Conservation (phyloP, 331 rosid species). For the Stylosanthes scabra region DNA sequence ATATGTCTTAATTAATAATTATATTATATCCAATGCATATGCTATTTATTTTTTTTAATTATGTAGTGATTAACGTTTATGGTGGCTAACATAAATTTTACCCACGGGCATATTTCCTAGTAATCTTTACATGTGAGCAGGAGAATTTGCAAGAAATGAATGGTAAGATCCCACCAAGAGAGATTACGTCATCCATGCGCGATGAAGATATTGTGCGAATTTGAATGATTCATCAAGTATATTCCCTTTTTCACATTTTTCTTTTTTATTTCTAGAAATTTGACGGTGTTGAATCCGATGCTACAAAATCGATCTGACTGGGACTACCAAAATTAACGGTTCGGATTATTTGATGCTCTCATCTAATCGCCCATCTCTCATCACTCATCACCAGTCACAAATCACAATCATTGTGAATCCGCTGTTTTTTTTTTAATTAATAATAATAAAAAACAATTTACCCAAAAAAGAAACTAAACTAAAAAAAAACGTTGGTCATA, state of each 20-base stretch:
- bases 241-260: not conserved
- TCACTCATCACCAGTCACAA: not conserved
- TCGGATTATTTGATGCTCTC: not conserved
- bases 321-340: not conserved
- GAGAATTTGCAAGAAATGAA: too few relatives aligned
- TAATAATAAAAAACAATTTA: not conserved
- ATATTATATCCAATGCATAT: too few relatives aligned
- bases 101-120: too few relatives aligned
- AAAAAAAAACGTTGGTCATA: not conserved
- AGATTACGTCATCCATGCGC: not conserved
- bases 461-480: not conserved
- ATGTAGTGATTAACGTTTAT: too few relatives aligned
- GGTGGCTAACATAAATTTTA: too few relatives aligned
- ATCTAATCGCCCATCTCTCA: not conserved
- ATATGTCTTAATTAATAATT: too few relatives aligned
- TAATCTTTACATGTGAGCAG: too few relatives aligned
- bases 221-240: not conserved
- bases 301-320: conserved; percentile 7
- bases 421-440: not conserved
- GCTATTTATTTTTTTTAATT: too few relatives aligned
- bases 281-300: not conserved
- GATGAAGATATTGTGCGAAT: not conserved
- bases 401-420: not conserved
- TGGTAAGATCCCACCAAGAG: not conserved
- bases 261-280: not conserved